These are phyloP conservation scores for Pistacia atlantica DNA, from an alignment of 345 rosid species.

Conservation along the genomic window DNA sequence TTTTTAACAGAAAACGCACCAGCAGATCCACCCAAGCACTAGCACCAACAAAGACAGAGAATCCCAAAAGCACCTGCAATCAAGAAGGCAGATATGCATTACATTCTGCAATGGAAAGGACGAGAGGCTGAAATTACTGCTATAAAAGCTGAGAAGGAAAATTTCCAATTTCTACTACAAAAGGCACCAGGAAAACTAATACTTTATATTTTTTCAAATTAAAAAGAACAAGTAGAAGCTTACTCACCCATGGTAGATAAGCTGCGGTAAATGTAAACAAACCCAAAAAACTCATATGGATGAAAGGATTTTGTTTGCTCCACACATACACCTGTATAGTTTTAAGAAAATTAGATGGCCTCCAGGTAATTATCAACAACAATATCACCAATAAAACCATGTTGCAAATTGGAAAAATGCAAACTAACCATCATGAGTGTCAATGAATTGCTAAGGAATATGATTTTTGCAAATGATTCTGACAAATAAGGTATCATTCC, in stretches of 20 bases:
- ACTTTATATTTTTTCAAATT: not conserved
- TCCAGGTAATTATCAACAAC: not conserved
- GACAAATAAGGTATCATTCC: constrained; percentile 96
- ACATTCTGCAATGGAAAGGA: not conserved
- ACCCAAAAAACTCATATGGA: constrained; percentile 98
- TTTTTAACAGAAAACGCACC: constrained; percentile 40
- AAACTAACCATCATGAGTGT: constrained; percentile 94
- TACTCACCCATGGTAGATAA: constrained; percentile 92
- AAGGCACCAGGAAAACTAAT: not conserved
- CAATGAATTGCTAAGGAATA: constrained; percentile 97
- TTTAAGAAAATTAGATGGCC: not conserved
- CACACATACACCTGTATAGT: constrained; percentile 84
- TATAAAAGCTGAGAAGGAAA: not conserved
- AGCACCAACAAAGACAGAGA: constrained; percentile 92
- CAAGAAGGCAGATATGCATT: not conserved
- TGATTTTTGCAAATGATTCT: constrained; percentile 83
- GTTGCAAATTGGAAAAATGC: constrained; percentile 7
- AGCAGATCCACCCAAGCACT: constrained; percentile 96
- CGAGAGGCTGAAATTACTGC: not conserved
- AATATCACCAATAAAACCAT: constrained; percentile 10
- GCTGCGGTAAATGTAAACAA: constrained; percentile 95
- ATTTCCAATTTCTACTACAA: not conserved
- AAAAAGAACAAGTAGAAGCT: not conserved
- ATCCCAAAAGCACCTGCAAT: constrained; percentile 88
- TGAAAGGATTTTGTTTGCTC: constrained; percentile 97